Base-by-base conservation (phyloP, 192 early-diverging fungal genomes). In the Entomortierella chlamydospora region DNA sequence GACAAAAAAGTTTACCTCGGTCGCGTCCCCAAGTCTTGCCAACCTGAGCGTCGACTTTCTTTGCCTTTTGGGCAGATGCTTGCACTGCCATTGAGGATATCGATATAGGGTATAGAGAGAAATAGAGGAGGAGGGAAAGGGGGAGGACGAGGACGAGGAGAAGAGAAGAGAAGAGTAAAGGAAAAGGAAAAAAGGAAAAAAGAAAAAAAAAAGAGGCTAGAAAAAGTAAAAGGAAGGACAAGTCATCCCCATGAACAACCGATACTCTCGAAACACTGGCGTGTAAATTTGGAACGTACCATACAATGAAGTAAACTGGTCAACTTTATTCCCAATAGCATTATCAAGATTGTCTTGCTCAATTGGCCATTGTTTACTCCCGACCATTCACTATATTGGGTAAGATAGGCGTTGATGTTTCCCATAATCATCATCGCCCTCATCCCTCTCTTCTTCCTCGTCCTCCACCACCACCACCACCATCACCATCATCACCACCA, bases 21-120 rank as follows among this genome's bases (percentile, higher is more conserved):
- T 88, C 88, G n/a, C 91, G 86, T 45, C 91, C 91, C 91, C 91
- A 93, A 54, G 91, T 93, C 70, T 90, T 88, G 39, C 91, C 91
- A 28, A 82, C 86, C 81, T 93, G 91, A 50, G 86, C 82, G 31
- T 67, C 65, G 15, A 74, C 41, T 26, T 67, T 82, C 26, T 60
- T 57, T 30, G 50, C 34, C 25, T 79, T 62, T 22, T 53, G 62
- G 53, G 43, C 65, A 33, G 51, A 6, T 23, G 63, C 43, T 61
- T 70, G 67, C 37, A 70, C 76, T 62, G 76, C 76, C 76, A 79
- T 79, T 17, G 47, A n/a, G 7, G 65, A 15, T 39, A 22, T 26
- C 10, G n/a, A 25, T 12, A 54, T 49, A 25, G 42, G 30, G 22
- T 33, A 34, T 18, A 45, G 25, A 28, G 39, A 59, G 28, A 6